phyloP scores from a whole-genome alignment of 176 grass and related monocot species.

The Oryza rufipogon region DNA sequence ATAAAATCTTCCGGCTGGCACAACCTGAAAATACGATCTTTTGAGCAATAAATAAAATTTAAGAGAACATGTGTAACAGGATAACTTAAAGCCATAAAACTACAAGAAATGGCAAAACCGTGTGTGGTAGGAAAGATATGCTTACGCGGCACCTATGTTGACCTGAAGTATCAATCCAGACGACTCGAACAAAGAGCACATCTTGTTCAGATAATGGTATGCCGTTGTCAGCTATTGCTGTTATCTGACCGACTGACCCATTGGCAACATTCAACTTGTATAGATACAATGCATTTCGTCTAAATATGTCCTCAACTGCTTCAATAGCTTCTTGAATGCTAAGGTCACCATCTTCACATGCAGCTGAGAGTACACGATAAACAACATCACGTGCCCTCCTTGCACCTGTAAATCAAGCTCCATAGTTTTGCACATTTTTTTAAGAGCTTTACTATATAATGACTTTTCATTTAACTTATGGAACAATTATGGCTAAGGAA shows the following conservation, averaged over 20 bases:
- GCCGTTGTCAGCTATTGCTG: slow-evolving; percentile 19
- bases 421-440: background rate
- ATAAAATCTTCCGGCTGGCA: slow-evolving; percentile 79
- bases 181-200: slow-evolving; percentile 78
- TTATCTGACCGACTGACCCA: slow-evolving; percentile 48
- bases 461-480: slow-evolving; percentile 3
- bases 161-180: slow-evolving; percentile 89
- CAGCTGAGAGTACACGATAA: slow-evolving; percentile 64
- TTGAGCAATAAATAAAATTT: slow-evolving; percentile 22
- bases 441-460: slow-evolving; percentile 24
- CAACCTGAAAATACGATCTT: slow-evolving; percentile 63
- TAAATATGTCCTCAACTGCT: slow-evolving; percentile 83
- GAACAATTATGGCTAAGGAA: slow-evolving; percentile 30
- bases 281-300: slow-evolving; percentile 76
- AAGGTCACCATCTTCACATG: slow-evolving; percentile 94
- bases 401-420: slow-evolving; percentile 58
- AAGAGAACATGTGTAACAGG: slow-evolving; percentile 4
- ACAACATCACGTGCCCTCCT: slow-evolving; percentile 83
- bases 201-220: slow-evolving; percentile 51
- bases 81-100: slow-evolving; percentile 12
- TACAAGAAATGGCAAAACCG: background rate
- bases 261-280: slow-evolving; percentile 72
- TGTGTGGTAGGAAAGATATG: slow-evolving; percentile 31
- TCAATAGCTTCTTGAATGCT: slow-evolving; percentile 79
- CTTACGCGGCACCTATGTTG: slow-evolving; percentile 96